Conservation (phyloP, 2,329 filamentous ascomycete genomes). For the Escovopsis weberi region DNA sequence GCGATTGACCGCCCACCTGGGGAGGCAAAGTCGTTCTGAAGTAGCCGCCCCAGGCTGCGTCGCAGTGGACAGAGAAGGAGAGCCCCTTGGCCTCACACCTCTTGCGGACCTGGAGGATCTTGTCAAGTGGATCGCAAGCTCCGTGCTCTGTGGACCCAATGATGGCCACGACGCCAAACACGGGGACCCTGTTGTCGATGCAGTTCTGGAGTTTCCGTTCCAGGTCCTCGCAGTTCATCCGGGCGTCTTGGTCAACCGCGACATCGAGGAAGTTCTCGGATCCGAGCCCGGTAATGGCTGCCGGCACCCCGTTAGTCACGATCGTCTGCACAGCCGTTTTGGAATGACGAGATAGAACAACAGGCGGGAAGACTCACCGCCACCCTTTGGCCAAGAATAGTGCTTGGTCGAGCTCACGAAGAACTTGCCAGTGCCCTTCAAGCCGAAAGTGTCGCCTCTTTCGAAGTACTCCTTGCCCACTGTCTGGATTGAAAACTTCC, state of each 20-base stretch:
- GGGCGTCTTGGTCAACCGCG: slow-evolving; percentile 23
- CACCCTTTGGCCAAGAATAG: slow-evolving; percentile 34
- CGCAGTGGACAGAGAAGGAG: slow-evolving; percentile 30
- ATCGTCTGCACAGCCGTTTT: background rate
- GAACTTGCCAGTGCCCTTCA: slow-evolving; percentile 15
- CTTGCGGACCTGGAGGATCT: slow-evolving; percentile 25
- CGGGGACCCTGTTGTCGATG: slow-evolving; percentile 16
- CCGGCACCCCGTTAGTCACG: no score
- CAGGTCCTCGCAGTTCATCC: slow-evolving; percentile 21
- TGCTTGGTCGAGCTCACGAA: slow-evolving; percentile 27
- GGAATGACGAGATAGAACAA: background rate
- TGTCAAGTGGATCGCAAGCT: slow-evolving; percentile 25
- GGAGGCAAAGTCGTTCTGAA: slow-evolving; percentile 29
- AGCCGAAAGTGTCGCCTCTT: slow-evolving; percentile 11
- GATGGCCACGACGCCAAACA: slow-evolving; percentile 30
- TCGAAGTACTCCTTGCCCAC: slow-evolving; percentile 24
- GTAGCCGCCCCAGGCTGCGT: slow-evolving; percentile 36
- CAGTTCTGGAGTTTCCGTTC: slow-evolving; percentile 17
- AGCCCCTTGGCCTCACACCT: slow-evolving; percentile 26
- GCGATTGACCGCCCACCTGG: slow-evolving; percentile 3
- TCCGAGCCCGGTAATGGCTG: slow-evolving; percentile 30
- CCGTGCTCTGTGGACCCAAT: slow-evolving; percentile 35
- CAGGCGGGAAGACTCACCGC: slow-evolving; percentile 17
- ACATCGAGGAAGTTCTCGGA: slow-evolving; percentile 27
- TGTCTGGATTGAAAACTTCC: slow-evolving; percentile 22